Evolutionary conservation across 2,329 filamentous ascomycete genomes (phyloP).

Genomic region (Spiromastix sp.): DNA sequence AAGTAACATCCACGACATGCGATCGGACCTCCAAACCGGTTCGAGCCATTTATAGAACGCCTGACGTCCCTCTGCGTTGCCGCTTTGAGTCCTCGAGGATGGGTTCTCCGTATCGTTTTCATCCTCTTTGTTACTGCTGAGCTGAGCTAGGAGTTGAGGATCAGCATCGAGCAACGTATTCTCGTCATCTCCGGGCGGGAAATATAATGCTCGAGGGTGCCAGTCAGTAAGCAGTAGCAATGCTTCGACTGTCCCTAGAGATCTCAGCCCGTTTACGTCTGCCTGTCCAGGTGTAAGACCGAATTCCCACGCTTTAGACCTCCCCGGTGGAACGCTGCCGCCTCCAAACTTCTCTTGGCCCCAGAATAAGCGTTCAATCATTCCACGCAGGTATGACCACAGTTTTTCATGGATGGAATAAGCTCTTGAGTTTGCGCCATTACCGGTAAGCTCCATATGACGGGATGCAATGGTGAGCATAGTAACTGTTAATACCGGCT

Average conservation of each 20-base stretch:
- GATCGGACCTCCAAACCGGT: constrained; percentile 85
- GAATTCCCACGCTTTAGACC: constrained; percentile 30
- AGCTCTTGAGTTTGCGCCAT: constrained; percentile 71
- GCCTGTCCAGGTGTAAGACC: constrained; percentile 6
- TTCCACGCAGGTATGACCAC: constrained; percentile 86
- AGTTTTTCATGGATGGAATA: constrained; percentile 91
- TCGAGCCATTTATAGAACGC: constrained; percentile 90
- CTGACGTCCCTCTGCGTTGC: constrained; percentile 65
- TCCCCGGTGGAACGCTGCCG: constrained; percentile 67
- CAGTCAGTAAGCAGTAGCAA: constrained; percentile 91
- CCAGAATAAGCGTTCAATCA: constrained; percentile 93
- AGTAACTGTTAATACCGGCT: constrained; percentile 86
- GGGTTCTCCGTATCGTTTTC: constrained; percentile 32
- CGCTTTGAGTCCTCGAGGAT: constrained; percentile 37
- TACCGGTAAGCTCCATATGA: constrained; percentile 68
- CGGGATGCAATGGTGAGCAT: constrained; percentile 84
- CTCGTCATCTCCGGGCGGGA: constrained; percentile 63
- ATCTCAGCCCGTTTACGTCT: constrained; percentile 57
- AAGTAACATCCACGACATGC: constrained; percentile 96
- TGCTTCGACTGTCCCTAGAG: constrained; percentile 87
- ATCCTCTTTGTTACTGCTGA: constrained; percentile 40
- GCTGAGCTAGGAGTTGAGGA: constrained; percentile 59
- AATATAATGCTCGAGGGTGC: constrained; percentile 91
- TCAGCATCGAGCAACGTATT: constrained; percentile 57
- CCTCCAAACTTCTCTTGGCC: constrained; percentile 93